A percentile compares a stretch with the other conserved stretches of the same genome.
Evolutionary conservation across 140 eudicot genomes (phyloP).

Genomic region (Oenanthe javanica): DNA sequence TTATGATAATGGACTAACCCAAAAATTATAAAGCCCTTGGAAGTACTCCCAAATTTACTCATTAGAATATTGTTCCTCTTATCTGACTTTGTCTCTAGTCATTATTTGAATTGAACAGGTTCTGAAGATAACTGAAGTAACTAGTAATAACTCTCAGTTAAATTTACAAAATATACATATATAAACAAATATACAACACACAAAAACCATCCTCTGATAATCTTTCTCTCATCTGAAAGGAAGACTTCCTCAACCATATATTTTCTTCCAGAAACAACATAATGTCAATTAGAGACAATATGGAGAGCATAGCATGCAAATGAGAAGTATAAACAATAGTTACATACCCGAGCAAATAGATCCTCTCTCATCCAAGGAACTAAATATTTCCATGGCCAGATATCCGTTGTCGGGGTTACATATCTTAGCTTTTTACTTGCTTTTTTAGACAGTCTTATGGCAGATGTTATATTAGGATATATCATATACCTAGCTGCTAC

Average conservation of each 20-base stretch:
- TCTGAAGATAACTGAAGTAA: neutral
- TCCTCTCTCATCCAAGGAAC: slow-evolving; percentile 99
- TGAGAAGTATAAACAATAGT: slow-evolving; percentile 7
- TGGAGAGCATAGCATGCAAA: neutral
- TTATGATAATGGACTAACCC: neutral
- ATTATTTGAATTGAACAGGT: neutral
- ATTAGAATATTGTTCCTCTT: neutral
- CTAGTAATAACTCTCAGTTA: neutral
- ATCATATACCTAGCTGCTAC: slow-evolving; percentile 90
- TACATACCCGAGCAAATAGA: slow-evolving; percentile 77
- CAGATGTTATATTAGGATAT: slow-evolving; percentile 75
- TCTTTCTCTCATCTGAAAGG: neutral
- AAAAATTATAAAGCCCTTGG: neutral
- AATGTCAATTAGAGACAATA: neutral
- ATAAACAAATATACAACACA: neutral
- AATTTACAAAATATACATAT: neutral
- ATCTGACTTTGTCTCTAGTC: neutral
- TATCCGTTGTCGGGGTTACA: slow-evolving; percentile 60
- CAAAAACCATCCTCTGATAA: neutral
- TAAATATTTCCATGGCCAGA: slow-evolving; percentile 98
- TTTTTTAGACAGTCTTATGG: slow-evolving; percentile 32
- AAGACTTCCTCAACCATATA: neutral
- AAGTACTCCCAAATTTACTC: neutral
- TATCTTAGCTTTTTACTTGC: slow-evolving; percentile 33
- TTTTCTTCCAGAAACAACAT: neutral